Evolutionary conservation across 2,329 filamentous ascomycete species (phyloP).

Genomic region (Fusarium piperis): DNA sequence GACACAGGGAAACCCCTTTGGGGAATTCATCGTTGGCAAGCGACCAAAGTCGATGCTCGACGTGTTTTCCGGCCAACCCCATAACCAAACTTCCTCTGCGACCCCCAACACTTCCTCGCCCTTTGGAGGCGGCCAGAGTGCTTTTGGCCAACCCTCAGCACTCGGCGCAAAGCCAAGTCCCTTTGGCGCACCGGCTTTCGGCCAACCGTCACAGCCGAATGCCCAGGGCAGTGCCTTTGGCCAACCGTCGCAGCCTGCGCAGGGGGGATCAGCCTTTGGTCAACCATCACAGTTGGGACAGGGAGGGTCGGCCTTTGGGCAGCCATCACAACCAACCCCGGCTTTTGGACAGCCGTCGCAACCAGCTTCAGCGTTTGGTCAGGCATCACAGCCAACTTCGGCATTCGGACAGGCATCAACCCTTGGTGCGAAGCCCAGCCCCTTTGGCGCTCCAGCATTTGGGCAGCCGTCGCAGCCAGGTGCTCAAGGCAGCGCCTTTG

Average conservation of each 20-base stretch:
- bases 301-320: background rate
- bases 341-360: slow-evolving; percentile 55
- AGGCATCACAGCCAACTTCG: slow-evolving; percentile 44
- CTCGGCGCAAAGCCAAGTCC: slow-evolving; percentile 45
- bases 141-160: slow-evolving; percentile 51
- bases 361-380: slow-evolving; percentile 54
- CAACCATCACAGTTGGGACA: background rate
- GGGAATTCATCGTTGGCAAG: slow-evolving; percentile 56
- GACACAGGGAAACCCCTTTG: slow-evolving; percentile 55
- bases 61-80: slow-evolving; percentile 42
- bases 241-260: background rate
- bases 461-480: slow-evolving; percentile 49
- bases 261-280: background rate
- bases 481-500: slow-evolving; percentile 41
- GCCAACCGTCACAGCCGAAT: background rate
- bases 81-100: slow-evolving; percentile 57
- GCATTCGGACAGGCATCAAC: slow-evolving; percentile 50
- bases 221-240: background rate
- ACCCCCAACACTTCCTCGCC: slow-evolving; percentile 36
- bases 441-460: slow-evolving; percentile 48
- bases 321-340: slow-evolving; percentile 47
- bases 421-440: slow-evolving; percentile 42
- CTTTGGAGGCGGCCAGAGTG: slow-evolving; percentile 43
- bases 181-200: slow-evolving; percentile 28
- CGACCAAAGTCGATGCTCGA: slow-evolving; percentile 39